Evolutionary conservation across 768 basidiomycete species (phyloP).

Genomic region (Phlebiopsis gigantea): DNA sequence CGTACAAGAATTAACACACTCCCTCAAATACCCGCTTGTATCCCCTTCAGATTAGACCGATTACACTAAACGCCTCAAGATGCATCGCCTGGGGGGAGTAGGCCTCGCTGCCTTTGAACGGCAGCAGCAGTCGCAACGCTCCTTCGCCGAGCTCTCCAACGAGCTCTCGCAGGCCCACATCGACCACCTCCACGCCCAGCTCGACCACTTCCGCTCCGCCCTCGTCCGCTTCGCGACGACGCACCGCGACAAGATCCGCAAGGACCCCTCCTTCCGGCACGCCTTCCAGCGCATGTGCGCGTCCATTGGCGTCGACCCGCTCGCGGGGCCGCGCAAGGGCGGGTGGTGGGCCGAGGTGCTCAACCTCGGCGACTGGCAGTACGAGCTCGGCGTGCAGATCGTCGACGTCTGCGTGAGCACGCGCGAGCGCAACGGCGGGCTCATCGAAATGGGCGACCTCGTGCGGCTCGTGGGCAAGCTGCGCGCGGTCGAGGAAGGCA

Average conservation of each 20-base stretch:
- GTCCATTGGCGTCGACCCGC: slow-evolving; percentile 90
- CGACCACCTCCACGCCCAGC: slow-evolving; percentile 72
- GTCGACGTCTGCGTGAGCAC: slow-evolving; percentile 90
- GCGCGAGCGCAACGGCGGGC: slow-evolving; percentile 83
- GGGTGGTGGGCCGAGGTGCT: slow-evolving; percentile 92
- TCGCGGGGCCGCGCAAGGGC: slow-evolving; percentile 78
- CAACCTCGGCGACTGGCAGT: slow-evolving; percentile 90
- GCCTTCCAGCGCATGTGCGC: slow-evolving; percentile 96
- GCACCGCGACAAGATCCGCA: slow-evolving; percentile 79
- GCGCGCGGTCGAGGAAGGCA: slow-evolving; percentile 61
- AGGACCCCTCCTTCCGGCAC: slow-evolving; percentile 82
- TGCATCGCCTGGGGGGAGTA: slow-evolving; percentile 75
- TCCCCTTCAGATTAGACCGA: no score
- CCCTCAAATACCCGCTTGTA: no score
- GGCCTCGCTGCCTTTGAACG: slow-evolving; percentile 87
- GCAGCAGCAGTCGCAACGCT: slow-evolving; percentile 76
- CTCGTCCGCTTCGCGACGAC: slow-evolving; percentile 75
- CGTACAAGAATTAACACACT: no score
- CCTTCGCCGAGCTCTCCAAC: slow-evolving; percentile 77
- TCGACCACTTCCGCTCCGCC: slow-evolving; percentile 78
- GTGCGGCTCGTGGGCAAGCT: slow-evolving; percentile 73
- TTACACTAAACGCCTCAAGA: slow-evolving; percentile 23
- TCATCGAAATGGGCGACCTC: slow-evolving; percentile 86
- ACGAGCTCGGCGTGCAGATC: slow-evolving; percentile 92
- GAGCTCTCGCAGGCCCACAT: slow-evolving; percentile 75